Evolutionary conservation across 2,329 filamentous ascomycete genomes (phyloP).

Genomic region (Beauveria sp.): DNA sequence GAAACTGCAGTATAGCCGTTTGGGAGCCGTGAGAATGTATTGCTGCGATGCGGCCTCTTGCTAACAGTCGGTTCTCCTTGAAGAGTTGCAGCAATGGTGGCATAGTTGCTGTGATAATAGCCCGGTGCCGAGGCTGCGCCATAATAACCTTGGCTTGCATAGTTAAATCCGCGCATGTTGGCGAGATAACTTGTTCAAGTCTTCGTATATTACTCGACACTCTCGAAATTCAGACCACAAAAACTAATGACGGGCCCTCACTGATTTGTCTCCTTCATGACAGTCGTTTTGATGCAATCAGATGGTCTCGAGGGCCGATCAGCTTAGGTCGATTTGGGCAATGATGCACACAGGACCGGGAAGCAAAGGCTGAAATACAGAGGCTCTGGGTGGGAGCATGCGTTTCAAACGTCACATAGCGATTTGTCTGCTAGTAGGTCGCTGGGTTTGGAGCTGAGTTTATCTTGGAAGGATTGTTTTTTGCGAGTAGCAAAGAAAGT

Average conservation of each 20-base stretch:
- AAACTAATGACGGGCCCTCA: neutral
- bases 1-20: constrained; percentile 23
- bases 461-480: neutral
- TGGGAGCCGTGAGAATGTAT: neutral
- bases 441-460: neutral
- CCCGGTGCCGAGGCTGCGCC: constrained; percentile 71
- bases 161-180: neutral
- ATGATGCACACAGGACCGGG: no score
- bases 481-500: neutral
- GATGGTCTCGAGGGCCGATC: neutral
- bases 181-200: neutral
- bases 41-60: neutral
- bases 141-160: constrained; percentile 21
- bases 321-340: neutral
- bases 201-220: neutral
- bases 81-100: neutral
- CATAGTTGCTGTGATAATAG: neutral
- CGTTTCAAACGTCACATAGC: neutral
- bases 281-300: neutral
- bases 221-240: neutral
- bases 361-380: neutral
- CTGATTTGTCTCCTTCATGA: neutral
- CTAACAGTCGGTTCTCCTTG: neutral
- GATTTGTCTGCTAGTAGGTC: neutral
- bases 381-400: neutral